A percentile compares a stretch with the other conserved stretches of the same genome.
Evolutionary conservation across 192 early-diverging fungal species (phyloP).

Genomic region (Fimicolochytrium jonesii): DNA sequence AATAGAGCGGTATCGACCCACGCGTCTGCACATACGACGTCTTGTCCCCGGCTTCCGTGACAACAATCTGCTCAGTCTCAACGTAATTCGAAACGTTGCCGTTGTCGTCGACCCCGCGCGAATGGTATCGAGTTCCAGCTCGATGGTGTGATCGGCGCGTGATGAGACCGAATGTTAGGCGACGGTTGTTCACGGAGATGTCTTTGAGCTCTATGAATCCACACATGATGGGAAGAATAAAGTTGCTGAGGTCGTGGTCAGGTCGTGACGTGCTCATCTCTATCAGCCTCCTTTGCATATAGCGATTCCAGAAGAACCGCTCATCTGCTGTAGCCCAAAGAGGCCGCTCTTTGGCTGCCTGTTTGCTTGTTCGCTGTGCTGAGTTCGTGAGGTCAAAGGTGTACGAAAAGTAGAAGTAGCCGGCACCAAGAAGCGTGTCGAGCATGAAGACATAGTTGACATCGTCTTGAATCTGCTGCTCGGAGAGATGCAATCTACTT

Average conservation of each 20-base stretch:
- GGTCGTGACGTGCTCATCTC: slow-evolving; percentile 21
- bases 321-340: slow-evolving; percentile 68
- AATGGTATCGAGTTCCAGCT: slow-evolving; percentile 83
- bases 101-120: slow-evolving; percentile 83
- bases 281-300: slow-evolving; percentile 25
- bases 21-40: slow-evolving; percentile 85
- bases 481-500: slow-evolving; percentile 16
- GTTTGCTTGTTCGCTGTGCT: slow-evolving; percentile 63
- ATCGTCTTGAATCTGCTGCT: slow-evolving; percentile 55
- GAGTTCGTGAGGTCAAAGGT: slow-evolving; percentile 82
- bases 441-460: slow-evolving; percentile 58
- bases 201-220: slow-evolving; percentile 71
- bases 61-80: slow-evolving; percentile 92
- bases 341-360: slow-evolving; percentile 4
- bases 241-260: slow-evolving; percentile 57
- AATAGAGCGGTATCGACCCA: slow-evolving; percentile 92
- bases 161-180: slow-evolving; percentile 76
- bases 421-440: slow-evolving; percentile 44
- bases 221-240: slow-evolving; percentile 86
- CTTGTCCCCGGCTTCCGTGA: slow-evolving; percentile 57
- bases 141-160: slow-evolving; percentile 73
- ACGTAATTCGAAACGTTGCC: slow-evolving; percentile 97
- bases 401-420: slow-evolving; percentile 81
- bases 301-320: slow-evolving; percentile 90
- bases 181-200: slow-evolving; percentile 60